Conservation (phyloP, 768 basidiomycete genomes). For the Mycena belliarum region DNA sequence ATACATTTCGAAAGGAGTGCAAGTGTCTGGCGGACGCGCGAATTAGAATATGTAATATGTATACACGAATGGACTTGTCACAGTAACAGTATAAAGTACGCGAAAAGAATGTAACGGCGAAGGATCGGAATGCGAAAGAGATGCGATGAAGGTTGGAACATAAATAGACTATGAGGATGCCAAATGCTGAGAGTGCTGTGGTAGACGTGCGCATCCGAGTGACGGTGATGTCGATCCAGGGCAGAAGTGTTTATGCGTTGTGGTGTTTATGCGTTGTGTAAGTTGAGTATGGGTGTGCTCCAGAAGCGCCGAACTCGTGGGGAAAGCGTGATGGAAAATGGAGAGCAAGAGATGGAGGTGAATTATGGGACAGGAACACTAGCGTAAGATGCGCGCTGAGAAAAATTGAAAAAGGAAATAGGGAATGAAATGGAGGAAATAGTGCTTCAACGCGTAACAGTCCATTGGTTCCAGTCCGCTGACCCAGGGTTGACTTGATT, state of each 20-base stretch:
- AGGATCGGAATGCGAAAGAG: not conserved
- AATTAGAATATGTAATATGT: slow-evolving; percentile 5
- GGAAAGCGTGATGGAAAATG: slow-evolving; percentile 15
- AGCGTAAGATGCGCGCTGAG: not conserved
- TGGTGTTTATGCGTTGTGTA: too few species aligned
- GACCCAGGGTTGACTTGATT: slow-evolving; percentile 22
- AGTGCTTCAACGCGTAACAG: slow-evolving; percentile 25
- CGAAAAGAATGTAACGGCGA: too few species aligned
- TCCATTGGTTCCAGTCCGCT: slow-evolving; percentile 38
- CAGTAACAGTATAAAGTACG: too few species aligned
- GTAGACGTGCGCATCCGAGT: slow-evolving; percentile 1
- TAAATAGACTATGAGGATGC: not conserved
- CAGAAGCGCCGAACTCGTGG: slow-evolving; percentile 9
- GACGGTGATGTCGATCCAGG: slow-evolving; percentile 8
- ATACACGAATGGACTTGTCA: slow-evolving; percentile 1
- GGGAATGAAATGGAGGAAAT: slow-evolving; percentile 9
- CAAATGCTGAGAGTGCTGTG: slow-evolving; percentile 1
- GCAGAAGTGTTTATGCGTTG: slow-evolving; percentile 7
- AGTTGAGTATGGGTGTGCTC: slow-evolving; percentile 8
- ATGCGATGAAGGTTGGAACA: not conserved
- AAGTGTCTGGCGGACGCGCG: slow-evolving; percentile 26
- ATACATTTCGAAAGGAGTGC: slow-evolving; percentile 15
- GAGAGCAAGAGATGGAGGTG: slow-evolving; percentile 6
- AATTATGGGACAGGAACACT: slow-evolving; percentile 1
- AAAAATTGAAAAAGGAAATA: slow-evolving; percentile 17